phyloP scores from a whole-genome alignment of 176 grass and related monocot genomes.

The Puccinellia tenuiflora region DNA sequence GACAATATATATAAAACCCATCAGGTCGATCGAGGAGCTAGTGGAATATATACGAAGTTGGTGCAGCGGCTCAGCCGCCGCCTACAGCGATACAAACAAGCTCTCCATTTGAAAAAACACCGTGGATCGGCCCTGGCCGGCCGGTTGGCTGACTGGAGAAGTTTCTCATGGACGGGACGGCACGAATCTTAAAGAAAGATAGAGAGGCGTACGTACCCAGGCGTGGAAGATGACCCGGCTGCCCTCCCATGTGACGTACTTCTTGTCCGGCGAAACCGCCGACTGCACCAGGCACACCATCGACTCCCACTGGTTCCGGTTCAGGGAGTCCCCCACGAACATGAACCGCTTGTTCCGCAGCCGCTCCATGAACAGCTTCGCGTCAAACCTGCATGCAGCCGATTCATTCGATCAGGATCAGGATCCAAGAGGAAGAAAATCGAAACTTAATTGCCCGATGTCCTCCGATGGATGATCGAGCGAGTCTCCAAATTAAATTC shows the following conservation, averaged over 20 bases:
- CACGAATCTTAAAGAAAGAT: slow-evolving; percentile 12
- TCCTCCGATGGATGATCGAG: not conserved
- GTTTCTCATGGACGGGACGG: not conserved
- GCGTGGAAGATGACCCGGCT: slow-evolving; percentile 71
- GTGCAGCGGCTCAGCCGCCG: not conserved
- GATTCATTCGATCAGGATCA: no score
- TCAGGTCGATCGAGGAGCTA: no score
- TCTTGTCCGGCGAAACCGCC: slow-evolving; percentile 56
- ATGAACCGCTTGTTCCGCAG: slow-evolving; percentile 68
- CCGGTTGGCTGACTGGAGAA: not conserved
- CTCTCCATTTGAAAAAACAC: not conserved
- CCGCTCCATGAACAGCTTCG: slow-evolving; percentile 66
- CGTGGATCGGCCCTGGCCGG: not conserved
- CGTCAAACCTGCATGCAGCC: slow-evolving; percentile 59
- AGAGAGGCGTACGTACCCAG: slow-evolving; percentile 28
- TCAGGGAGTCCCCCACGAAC: slow-evolving; percentile 95
- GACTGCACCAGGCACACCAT: slow-evolving; percentile 82
- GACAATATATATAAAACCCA: no score
- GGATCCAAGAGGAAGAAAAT: no score
- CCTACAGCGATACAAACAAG: not conserved
- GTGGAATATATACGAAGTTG: not conserved
- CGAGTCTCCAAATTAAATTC: not conserved
- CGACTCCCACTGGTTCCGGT: slow-evolving; percentile 93
- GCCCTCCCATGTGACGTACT: slow-evolving; percentile 70
- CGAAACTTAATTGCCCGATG: no score